phyloP scores from a whole-genome alignment of 345 rosid species.

The Hypericum perforatum region DNA sequence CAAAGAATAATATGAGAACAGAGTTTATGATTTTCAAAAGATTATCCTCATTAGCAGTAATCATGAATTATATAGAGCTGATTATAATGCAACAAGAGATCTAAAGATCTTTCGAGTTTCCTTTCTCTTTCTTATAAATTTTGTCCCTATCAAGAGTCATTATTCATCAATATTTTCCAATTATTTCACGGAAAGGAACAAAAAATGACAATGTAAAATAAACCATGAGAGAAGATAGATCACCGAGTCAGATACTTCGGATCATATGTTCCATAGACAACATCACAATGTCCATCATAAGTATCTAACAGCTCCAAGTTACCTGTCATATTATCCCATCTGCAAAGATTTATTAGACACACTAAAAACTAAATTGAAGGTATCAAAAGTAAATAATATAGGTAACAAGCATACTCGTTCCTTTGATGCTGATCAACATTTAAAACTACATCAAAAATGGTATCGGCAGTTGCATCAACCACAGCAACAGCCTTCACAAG shows the following conservation, averaged over 20 bases:
- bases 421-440: conserved; percentile 62
- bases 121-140: too few species aligned
- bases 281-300: conserved; percentile 85
- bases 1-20: too few species aligned
- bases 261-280: conserved; percentile 74
- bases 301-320: conserved; percentile 80
- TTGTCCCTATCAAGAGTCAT: too few species aligned
- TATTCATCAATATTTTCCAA: too few species aligned
- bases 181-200: not conserved
- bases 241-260: conserved; percentile 82
- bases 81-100: too few species aligned
- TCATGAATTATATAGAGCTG: too few species aligned
- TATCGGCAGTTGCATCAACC: conserved; percentile 76
- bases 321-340: conserved; percentile 94
- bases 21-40: too few species aligned
- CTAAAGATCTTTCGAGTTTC: too few species aligned
- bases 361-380: conserved; percentile 13
- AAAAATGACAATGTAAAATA: not conserved
- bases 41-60: too few species aligned
- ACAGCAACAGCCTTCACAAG: conserved; percentile 87
- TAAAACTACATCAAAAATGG: conserved; percentile 71
- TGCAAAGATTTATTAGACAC: conserved; percentile 33
- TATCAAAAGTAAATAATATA: conserved; percentile 8
- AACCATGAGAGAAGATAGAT: conserved; percentile 5
- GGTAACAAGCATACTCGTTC: conserved; percentile 62